Evolutionary conservation across 1,139 yeast genomes (phyloP), one percentile per base, ranked within the genome.

Genomic region (Candida sp.): DNA sequence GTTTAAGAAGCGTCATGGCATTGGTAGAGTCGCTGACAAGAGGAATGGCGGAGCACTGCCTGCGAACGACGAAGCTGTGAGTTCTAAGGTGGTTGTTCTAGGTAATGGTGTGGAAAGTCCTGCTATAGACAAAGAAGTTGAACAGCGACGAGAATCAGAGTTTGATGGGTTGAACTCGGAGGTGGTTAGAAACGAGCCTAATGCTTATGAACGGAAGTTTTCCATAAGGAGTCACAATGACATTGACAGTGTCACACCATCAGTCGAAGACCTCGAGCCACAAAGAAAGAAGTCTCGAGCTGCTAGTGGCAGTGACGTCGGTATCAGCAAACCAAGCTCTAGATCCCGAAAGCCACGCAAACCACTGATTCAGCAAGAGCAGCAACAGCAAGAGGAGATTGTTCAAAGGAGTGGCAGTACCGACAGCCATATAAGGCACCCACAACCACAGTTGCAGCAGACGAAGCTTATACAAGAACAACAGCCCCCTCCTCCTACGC

Each of bases 1-100:
- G 58, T 83, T 83, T 62, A 83, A 83, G 60, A 83, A 81, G 58
- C 65, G 87, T 49, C 85, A 82, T 58, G 86, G 86, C 0, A 65
- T 83, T 43, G 74, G 17, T 17, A 17, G 17, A 17, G 17, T 17
- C 72, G 54, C 75, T 71, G 54, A 35, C 28, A 35, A 27, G 42
- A 22, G 28, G 17, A 17, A 17, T 17, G 17, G 17, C 17, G 17
- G 17, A 17, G 17, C 17, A 17, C 17, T 17, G 17, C 2, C 2
- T 17, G 17, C 17, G 17, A 17, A 17, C 17, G 17, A 17, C 17
- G 17, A 17, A 17, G 17, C 17, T 17, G 17, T 17, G 17, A 17
- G 17, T 17, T 17, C 17, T 17, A 17, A 17, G 17, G 17, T 17
- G 17, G 2, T 17, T 17, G 17, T 17, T 1, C 17, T 17, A 17